These are phyloP conservation scores for Cyclocybe cylindracea DNA, from an alignment of 768 basidiomycete species.

Conservation along the genomic window DNA sequence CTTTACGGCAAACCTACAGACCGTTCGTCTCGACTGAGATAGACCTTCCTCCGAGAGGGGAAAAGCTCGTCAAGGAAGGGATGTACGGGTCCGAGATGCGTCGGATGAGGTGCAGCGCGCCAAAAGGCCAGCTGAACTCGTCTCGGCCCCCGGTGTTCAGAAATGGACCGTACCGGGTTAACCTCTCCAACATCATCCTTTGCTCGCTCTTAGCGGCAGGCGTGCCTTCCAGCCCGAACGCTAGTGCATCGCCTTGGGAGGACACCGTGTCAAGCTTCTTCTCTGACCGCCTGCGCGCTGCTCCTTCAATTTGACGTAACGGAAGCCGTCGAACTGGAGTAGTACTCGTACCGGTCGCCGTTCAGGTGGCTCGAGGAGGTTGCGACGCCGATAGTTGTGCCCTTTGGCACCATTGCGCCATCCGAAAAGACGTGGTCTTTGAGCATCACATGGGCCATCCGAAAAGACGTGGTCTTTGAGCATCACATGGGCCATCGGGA, in stretches of 20 bases:
- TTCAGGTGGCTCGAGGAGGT: constrained; percentile 4
- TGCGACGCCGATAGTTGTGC: constrained; percentile 8
- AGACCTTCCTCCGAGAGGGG: too few species aligned
- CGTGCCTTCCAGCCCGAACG: constrained; percentile 22
- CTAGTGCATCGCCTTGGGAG: constrained; percentile 8
- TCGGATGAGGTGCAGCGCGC: too few species aligned
- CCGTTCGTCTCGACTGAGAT: too few species aligned
- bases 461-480: constrained; percentile 31
- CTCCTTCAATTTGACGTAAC: constrained; percentile 18
- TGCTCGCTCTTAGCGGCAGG: constrained; percentile 13
- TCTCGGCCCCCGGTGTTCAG: too few species aligned
- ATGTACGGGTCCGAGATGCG: too few species aligned
- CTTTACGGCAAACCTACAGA: too few species aligned
- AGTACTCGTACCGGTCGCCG: constrained; percentile 9
- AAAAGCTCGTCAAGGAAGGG: too few species aligned
- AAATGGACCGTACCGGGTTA: too few species aligned
- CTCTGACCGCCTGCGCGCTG: neutral
- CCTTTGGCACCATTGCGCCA: constrained; percentile 15
- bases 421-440: constrained; percentile 14
- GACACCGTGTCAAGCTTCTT: constrained; percentile 13
- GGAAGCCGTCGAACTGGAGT: constrained; percentile 21
- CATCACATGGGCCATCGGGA: constrained; percentile 25
- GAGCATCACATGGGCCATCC: constrained; percentile 29
- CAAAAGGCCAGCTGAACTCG: too few species aligned
- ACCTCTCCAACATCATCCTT: constrained; percentile 24